Evolutionary conservation across 805 yeast genomes (phyloP).

Genomic region (Ogataea pilisensis): DNA sequence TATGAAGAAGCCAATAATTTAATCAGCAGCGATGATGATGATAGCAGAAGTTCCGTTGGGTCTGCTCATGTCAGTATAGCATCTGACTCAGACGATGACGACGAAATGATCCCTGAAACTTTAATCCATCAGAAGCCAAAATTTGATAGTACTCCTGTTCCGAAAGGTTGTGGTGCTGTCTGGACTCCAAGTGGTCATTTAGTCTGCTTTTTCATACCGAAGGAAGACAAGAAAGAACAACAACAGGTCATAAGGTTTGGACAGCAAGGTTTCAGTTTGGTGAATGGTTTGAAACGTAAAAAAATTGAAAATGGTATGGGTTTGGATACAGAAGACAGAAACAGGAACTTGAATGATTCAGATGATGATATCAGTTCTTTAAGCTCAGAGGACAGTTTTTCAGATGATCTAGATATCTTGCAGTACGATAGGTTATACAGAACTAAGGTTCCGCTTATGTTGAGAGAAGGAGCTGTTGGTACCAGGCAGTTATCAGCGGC

Average conservation of each 20-base stretch:
- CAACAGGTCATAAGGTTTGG: conserved; percentile 44
- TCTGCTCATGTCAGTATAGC: conserved; percentile 15
- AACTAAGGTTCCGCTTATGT: conserved; percentile 49
- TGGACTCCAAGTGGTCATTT: conserved; percentile 80
- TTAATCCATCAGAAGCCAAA: conserved; percentile 24
- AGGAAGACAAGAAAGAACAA: conserved; percentile 39
- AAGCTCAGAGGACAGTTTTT: conserved; percentile 53
- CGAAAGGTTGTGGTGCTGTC: conserved; percentile 88
- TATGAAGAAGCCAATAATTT: conserved; percentile 26
- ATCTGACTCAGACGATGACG: conserved; percentile 22
- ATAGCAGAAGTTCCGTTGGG: conserved; percentile 11
- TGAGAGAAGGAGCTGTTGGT: conserved; percentile 34
- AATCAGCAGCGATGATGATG: conserved; percentile 14
- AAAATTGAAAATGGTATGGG: conserved; percentile 22
- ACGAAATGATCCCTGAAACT: conserved; percentile 14
- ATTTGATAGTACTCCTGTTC: conserved; percentile 82
- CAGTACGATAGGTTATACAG: conserved; percentile 52
- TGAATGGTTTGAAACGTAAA: conserved; percentile 27
- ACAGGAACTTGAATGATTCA: conserved; percentile 25
- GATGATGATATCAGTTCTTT: conserved; percentile 26
- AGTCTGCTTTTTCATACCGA: conserved; percentile 76
- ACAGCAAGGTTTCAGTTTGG: conserved; percentile 49
- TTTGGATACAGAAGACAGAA: conserved; percentile 11
- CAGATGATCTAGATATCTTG: conserved; percentile 64
- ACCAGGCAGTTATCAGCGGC: conserved; percentile 17